These are phyloP conservation scores for Lithohypha guttulata DNA, from an alignment of 2,329 filamentous ascomycete genomes.

Conservation along the genomic window DNA sequence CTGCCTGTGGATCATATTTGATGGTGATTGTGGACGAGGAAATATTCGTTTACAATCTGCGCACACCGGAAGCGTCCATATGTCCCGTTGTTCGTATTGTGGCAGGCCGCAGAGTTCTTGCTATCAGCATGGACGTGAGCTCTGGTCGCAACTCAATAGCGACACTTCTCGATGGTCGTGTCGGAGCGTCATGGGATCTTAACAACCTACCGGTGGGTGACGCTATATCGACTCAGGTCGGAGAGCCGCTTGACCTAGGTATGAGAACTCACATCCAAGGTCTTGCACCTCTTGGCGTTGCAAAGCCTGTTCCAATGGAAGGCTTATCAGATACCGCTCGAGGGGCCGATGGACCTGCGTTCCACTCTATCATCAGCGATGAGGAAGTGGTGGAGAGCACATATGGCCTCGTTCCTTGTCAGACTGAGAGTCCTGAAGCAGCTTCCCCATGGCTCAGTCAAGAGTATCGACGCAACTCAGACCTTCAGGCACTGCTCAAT, in stretches of 20 bases:
- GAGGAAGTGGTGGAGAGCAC: constrained; percentile 2
- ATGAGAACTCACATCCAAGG: constrained; percentile 12
- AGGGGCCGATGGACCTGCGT: neutral
- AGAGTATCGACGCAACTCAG: neutral
- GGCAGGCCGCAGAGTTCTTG: constrained; percentile 47
- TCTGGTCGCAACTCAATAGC: constrained; percentile 46
- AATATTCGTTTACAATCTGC: constrained; percentile 47
- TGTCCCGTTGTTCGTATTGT: constrained; percentile 42
- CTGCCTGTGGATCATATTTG: constrained; percentile 48
- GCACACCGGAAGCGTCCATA: constrained; percentile 24
- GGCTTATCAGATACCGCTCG: neutral
- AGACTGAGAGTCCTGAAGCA: constrained; percentile 7
- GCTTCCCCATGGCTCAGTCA: constrained; percentile 4
- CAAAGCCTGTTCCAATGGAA: constrained; percentile 2
- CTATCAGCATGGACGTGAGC: constrained; percentile 53
- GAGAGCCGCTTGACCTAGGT: constrained; percentile 18
- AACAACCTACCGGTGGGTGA: constrained; percentile 13
- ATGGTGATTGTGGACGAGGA: constrained; percentile 44
- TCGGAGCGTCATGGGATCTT: constrained; percentile 50
- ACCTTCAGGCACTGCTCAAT: neutral
- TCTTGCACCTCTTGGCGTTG: neutral
- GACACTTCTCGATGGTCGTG: constrained; percentile 48
- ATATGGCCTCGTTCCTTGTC: constrained; percentile 1
- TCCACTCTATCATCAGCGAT: neutral
- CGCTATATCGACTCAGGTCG: constrained; percentile 12